Evolutionary conservation across 1,284 basidiomycete species (phyloP), one percentile per base, ranked within the genome.

Genomic region (Tilletia setariae): DNA sequence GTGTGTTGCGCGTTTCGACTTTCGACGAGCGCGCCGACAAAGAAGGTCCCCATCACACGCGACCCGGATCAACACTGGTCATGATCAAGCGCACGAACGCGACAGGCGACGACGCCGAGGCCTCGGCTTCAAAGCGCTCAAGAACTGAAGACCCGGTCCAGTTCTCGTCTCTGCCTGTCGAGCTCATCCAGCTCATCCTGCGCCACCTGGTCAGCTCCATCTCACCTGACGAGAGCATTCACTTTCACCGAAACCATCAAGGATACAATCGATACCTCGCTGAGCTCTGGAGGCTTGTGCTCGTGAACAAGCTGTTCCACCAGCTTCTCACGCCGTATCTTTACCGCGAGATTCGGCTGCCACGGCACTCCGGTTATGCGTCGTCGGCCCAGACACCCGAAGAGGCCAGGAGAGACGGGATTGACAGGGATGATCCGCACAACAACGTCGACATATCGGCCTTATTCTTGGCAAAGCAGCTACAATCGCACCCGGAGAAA

Each of bases 101-200:
- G 15, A 15, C 44, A n/a, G 15, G 44, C 44, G 13, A 13, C 15
- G 44, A 46, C 44, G 15, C 13, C 15, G 19, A n/a, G 47, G 47
- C 8, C 16, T 9, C 47, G 16, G 19, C 47, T 49, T 19, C 9
- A 7, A 49, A 49, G 8, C 19, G 47, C 7, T 8, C n/a, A 8
- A 49, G 47, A 25, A 49, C n/a, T 7, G 47, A 8, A 11, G n/a
- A 8, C 47, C 9, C n/a, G 11, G 23, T 7, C 47, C 47, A 25
- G n/a, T n/a, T 25, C 47, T 19, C 47, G 7, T n/a, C 19, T 15
- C 56, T 64, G 15, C 63, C 67, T 30, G 68, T 68, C 30, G 63
- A 64, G 23, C 63, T 71, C 63, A 68, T 66, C 43, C 35, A 49
- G 16, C 32, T 25, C 42, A 46, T 71, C 42, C 56, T 68, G 53